These are phyloP conservation scores for Trichosanthes cucumerina DNA, from an alignment of 306 rosid species.

Conservation along the genomic window DNA sequence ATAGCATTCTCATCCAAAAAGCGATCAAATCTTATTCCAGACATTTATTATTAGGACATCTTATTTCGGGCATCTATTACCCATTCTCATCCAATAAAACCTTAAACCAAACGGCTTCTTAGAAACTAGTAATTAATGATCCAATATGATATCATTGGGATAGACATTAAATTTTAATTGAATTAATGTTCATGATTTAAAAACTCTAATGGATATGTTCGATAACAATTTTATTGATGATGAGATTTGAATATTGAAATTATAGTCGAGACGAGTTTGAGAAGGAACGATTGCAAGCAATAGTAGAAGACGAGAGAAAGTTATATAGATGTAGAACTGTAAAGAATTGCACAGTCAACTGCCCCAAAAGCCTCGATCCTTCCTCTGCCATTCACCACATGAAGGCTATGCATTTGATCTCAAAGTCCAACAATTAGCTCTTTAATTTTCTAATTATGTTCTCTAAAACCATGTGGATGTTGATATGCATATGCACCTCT, in stretches of 20 bases:
- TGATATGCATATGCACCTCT: not conserved
- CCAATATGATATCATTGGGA: too few relatives aligned
- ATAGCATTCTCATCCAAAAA: too few relatives aligned
- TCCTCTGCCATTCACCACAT: slow-evolving; percentile 29
- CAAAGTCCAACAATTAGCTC: not conserved
- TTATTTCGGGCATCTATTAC: too few relatives aligned
- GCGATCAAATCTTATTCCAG: too few relatives aligned
- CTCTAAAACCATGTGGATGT: not conserved
- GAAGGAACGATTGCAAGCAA: slow-evolving; percentile 20
- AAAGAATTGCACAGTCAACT: slow-evolving; percentile 27
- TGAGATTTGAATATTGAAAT: not conserved
- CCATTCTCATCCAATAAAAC: too few relatives aligned
- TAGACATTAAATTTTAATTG: too few relatives aligned
- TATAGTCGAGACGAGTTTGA: slow-evolving; percentile 18
- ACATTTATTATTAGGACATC: too few relatives aligned
- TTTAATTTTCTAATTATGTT: not conserved
- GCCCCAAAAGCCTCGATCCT: slow-evolving; percentile 30
- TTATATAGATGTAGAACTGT: slow-evolving; percentile 18
- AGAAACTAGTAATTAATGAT: too few relatives aligned
- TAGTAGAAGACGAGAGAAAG: slow-evolving; percentile 19
- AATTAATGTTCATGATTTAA: not conserved
- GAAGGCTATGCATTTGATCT: slow-evolving; percentile 21
- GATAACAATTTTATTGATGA: not conserved
- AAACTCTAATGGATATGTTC: not conserved
- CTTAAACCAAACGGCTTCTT: too few relatives aligned